Evolutionary conservation across 345 rosid species (phyloP).

Genomic region (Eucalyptus sp.): DNA sequence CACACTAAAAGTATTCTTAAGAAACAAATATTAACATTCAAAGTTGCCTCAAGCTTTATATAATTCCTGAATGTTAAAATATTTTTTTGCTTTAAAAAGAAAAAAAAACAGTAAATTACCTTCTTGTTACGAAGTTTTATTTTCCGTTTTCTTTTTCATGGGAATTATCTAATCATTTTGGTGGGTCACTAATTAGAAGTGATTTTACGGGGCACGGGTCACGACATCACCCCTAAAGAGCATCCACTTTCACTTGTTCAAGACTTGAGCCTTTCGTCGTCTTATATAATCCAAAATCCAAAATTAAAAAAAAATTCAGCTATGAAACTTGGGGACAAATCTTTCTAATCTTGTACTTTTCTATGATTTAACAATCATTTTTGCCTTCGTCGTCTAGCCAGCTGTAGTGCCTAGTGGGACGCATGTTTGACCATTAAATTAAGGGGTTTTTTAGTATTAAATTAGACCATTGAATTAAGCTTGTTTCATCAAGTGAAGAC

Average conservation of each 20-base stretch:
- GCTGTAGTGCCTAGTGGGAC: background rate
- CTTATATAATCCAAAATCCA: background rate
- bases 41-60: background rate
- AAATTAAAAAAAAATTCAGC: background rate
- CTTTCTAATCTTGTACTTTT: background rate
- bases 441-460: background rate
- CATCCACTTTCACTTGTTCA: background rate
- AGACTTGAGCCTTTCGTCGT: background rate
- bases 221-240: background rate
- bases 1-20: background rate
- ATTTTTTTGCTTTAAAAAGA: background rate
- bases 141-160: background rate
- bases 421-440: background rate
- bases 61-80: background rate
- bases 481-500: background rate
- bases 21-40: background rate
- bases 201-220: background rate
- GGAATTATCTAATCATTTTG: background rate
- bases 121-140: background rate
- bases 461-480: background rate
- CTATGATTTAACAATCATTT: background rate
- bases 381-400: background rate
- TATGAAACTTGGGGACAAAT: background rate
- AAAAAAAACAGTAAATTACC: background rate
- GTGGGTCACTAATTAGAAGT: background rate